These are phyloP conservation scores for Ceratobasidium sp. DNA, from an alignment of 1,284 basidiomycete species.

Conservation along the genomic window DNA sequence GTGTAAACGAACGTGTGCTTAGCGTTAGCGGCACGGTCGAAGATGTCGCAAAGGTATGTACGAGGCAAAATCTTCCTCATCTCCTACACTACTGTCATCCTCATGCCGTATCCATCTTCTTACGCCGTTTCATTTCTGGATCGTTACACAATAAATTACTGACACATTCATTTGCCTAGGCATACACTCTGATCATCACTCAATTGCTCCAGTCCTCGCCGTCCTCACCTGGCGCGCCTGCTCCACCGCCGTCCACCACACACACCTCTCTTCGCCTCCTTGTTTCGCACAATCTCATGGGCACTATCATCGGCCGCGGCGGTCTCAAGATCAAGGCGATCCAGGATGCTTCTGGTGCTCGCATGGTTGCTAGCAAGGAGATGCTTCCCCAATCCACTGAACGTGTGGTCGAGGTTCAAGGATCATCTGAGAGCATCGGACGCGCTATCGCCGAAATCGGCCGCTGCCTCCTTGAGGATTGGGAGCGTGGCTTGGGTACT, in stretches of 20 bases:
- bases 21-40: constrained; percentile 93
- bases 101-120: constrained; percentile 25
- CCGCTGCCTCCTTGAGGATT: constrained; percentile 95
- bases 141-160: constrained; percentile 16
- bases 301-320: constrained; percentile 96
- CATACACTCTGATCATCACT: constrained; percentile 93
- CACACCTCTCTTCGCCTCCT: constrained; percentile 94
- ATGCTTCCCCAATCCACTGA: constrained; percentile 99
- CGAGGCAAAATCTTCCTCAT: neutral
- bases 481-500: constrained; percentile 92
- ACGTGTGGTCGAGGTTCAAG: constrained; percentile 96
- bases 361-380: constrained; percentile 98
- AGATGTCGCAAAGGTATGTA: constrained; percentile 85
- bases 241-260: constrained; percentile 68
- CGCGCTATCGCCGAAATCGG: constrained; percentile 95
- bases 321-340: constrained; percentile 99
- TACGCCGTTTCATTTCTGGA: neutral
- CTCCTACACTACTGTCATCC: constrained; percentile 6
- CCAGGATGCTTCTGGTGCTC: constrained; percentile 95
- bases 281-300: constrained; percentile 99
- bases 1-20: constrained; percentile 97
- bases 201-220: constrained; percentile 83
- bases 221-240: constrained; percentile 68
- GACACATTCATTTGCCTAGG: constrained; percentile 60
- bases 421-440: constrained; percentile 88